phyloP scores from a whole-genome alignment of 768 basidiomycete species.

The Naganishia antarctica region DNA sequence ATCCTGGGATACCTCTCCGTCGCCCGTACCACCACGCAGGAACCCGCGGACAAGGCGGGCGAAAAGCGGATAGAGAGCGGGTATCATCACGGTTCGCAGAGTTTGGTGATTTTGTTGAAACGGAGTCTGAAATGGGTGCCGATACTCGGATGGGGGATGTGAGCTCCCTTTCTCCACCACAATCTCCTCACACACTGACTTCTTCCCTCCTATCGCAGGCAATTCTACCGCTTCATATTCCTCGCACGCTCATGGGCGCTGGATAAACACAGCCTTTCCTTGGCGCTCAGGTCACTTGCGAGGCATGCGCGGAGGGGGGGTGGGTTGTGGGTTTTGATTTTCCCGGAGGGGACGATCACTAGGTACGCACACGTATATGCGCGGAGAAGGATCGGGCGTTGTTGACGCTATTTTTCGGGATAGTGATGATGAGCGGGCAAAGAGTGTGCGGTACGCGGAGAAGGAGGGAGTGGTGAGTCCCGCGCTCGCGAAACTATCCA shows the following conservation, averaged over 20 bases:
- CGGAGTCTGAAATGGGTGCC: conserved; percentile 81
- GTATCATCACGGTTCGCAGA: conserved; percentile 52
- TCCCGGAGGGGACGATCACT: conserved; percentile 93
- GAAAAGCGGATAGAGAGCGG: conserved; percentile 6
- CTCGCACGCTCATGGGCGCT: conserved; percentile 85
- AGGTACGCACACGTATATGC: too few relatives aligned
- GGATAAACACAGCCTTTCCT: conserved; percentile 65
- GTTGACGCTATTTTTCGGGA: too few relatives aligned
- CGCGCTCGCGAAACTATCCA: too few relatives aligned
- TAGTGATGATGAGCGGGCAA: conserved; percentile 74
- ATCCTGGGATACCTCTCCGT: conserved; percentile 35
- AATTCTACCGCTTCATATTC: conserved; percentile 90
- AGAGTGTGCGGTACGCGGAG: conserved; percentile 80
- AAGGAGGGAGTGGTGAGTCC: conserved; percentile 82
- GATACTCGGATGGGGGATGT: conserved; percentile 74
- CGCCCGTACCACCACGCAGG: conserved; percentile 29
- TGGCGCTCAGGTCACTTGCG: conserved; percentile 65
- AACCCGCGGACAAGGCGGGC: neutral
- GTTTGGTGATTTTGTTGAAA: conserved; percentile 86
- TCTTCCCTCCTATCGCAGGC: conserved; percentile 58
- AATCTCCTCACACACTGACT: neutral
- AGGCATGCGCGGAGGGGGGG: conserved; percentile 48
- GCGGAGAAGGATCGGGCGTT: too few relatives aligned
- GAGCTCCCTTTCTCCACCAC: conserved; percentile 25
- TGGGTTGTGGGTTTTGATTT: conserved; percentile 70